phyloP scores from a whole-genome alignment of 2,329 filamentous ascomycete species.

The Mycosphaerella sp. region DNA sequence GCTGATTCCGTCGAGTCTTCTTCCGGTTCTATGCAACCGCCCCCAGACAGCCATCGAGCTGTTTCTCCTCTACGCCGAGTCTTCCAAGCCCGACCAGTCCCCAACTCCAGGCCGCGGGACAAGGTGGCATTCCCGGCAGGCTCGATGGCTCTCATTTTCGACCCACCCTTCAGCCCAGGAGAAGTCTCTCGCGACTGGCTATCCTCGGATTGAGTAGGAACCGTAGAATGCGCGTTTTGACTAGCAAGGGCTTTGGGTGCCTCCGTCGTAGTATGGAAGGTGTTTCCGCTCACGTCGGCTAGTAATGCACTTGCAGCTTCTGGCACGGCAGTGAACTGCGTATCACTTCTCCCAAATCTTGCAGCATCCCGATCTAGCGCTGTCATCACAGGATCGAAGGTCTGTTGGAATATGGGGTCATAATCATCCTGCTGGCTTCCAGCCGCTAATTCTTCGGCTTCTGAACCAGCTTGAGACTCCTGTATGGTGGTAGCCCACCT shows the following conservation, averaged over 20 bases:
- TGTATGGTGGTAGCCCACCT: conserved; percentile 2
- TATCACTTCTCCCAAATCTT: conserved; percentile 14
- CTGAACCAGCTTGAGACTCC: conserved; percentile 4
- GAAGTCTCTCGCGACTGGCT: background rate
- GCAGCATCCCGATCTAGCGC: conserved; percentile 19
- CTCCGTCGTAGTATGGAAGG: background rate
- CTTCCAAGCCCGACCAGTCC: no score
- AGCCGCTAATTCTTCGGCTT: background rate
- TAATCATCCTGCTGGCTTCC: conserved; percentile 1
- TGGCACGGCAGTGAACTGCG: conserved; percentile 5
- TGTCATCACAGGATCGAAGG: conserved; percentile 19
- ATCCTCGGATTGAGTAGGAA: background rate
- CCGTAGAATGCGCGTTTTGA: background rate
- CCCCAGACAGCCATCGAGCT: no score
- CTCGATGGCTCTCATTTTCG: no score
- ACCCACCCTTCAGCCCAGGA: no score
- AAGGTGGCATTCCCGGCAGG: no score
- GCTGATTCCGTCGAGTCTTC: background rate
- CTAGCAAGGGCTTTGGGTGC: background rate
- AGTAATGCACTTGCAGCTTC: background rate
- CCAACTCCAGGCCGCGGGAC: no score
- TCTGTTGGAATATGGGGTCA: conserved; percentile 15
- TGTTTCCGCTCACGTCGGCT: background rate
- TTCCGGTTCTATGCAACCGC: background rate
- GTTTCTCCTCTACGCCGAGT: no score